Evolutionary conservation across 192 early-diverging fungal genomes (phyloP), one percentile per base, ranked within the genome.

Genomic region (Coemansia sp.): DNA sequence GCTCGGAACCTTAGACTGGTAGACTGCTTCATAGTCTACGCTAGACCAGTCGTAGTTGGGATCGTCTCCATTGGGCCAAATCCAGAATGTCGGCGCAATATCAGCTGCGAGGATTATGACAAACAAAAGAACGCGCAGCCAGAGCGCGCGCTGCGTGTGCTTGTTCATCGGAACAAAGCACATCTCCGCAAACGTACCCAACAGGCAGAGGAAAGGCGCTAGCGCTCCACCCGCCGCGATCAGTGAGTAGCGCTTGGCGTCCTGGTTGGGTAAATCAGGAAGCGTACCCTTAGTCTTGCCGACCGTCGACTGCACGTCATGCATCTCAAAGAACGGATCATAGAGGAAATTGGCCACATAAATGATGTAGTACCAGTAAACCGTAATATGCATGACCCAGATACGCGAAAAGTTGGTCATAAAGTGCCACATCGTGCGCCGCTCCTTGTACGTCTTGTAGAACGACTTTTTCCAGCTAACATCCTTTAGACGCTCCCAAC

Each of bases 341-440:
- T 91, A 90, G 20, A 93, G 42, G 60, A 88, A 89, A 36, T 86
- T 84, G 11, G 87, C 86, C 54, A 88, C 87, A 42, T 86, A 88
- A 66, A 86, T 86, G 22, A 90, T 90, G 80, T 90, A 93, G 78
- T 91, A 91, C 84, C 87, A 93, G 72, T 89, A 93, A 9, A 88
- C 71, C 2, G 86, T 84, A 42, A 94, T 70, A 67, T 94, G 90
- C 72, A 94, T 88, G 61, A 94, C 89, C 92, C 92, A 94, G 24
- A 93, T 84, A 24, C 92, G 91, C 30, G 88, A 88, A 58, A 94
- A 93, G 78, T 93, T 94, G 78, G 88, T 87, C 67, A 88, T 85
- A 23, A 90, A 75, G 84, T 94, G 92, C 78, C 91, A 80, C 88
- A 89, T 89, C 10, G 91, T 91, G 54, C 92, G 88, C 53, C 88